These are phyloP conservation scores for Aspergillus campestris DNA, from an alignment of 495 filamentous ascomycete species.

Conservation along the genomic window DNA sequence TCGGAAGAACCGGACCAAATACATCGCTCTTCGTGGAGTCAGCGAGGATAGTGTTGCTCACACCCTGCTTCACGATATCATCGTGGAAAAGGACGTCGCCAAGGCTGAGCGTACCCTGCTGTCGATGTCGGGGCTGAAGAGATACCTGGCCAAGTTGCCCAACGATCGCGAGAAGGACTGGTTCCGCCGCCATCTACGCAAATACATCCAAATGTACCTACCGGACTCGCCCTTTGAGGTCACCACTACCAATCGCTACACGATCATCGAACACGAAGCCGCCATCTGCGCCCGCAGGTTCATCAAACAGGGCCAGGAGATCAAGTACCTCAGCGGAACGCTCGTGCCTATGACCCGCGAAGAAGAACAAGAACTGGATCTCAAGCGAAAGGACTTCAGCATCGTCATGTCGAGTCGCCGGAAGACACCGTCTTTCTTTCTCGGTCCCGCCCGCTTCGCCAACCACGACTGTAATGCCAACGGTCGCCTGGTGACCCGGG, in stretches of 20 bases:
- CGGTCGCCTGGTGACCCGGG: conserved; percentile 71
- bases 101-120: conserved; percentile 65
- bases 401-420: conserved; percentile 90
- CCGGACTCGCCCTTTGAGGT: conserved; percentile 93
- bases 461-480: conserved; percentile 98
- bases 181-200: conserved; percentile 77
- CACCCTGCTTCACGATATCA: conserved; percentile 68
- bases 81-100: conserved; percentile 62
- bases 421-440: conserved; percentile 78
- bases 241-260: conserved; percentile 89
- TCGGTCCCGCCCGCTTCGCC: conserved; percentile 90
- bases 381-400: conserved; percentile 83
- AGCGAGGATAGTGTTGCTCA: conserved; percentile 70
- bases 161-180: conserved; percentile 77
- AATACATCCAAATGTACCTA: conserved; percentile 87
- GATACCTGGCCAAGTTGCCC: conserved; percentile 54
- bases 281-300: conserved; percentile 71
- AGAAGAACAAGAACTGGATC: conserved; percentile 73
- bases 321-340: conserved; percentile 86
- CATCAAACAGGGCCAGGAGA: conserved; percentile 71
- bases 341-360: conserved; percentile 83
- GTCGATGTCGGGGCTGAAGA: conserved; percentile 62
- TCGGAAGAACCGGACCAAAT: conserved; percentile 86
- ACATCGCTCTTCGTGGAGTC: conserved; percentile 73
- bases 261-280: conserved; percentile 81